phyloP scores from a whole-genome alignment of 2,329 filamentous ascomycete genomes.

The Aspergillus felis region DNA sequence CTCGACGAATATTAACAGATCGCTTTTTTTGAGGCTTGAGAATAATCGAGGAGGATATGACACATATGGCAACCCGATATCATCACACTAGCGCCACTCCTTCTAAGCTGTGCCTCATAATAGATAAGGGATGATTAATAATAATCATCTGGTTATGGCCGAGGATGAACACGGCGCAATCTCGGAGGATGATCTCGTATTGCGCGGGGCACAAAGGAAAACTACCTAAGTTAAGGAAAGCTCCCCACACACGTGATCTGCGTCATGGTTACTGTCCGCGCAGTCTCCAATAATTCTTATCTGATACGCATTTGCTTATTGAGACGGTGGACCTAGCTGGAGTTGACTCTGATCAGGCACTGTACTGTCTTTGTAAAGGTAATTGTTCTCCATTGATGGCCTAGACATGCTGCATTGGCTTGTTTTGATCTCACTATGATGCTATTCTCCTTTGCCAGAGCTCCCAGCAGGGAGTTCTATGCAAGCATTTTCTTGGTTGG shows the following conservation, averaged over 20 bases:
- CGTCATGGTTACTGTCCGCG: conserved; percentile 11
- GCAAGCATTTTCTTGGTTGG: neutral
- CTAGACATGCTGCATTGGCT: neutral
- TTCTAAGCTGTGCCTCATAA: neutral
- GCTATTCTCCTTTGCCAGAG: neutral
- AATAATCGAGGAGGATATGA: neutral
- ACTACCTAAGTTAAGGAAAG: neutral
- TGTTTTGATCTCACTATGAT: neutral
- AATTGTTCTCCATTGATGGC: neutral
- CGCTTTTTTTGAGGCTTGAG: neutral
- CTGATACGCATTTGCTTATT: neutral
- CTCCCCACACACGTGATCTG: conserved; percentile 27
- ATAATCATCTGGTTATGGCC: conserved; percentile 3
- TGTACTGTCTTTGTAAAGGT: neutral
- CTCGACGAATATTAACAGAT: neutral
- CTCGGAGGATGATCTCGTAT: neutral
- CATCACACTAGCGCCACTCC: neutral
- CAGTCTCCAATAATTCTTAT: conserved; percentile 14
- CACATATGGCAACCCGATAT: neutral
- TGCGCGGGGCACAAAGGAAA: conserved; percentile 10
- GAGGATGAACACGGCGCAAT: neutral
- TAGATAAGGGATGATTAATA: conserved; percentile 1
- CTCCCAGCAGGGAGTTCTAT: neutral
- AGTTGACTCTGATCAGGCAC: neutral
- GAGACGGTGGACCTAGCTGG: neutral